Evolutionary conservation across 2,329 filamentous ascomycete species (phyloP).

Genomic region (Gaeumannomyces sp.): DNA sequence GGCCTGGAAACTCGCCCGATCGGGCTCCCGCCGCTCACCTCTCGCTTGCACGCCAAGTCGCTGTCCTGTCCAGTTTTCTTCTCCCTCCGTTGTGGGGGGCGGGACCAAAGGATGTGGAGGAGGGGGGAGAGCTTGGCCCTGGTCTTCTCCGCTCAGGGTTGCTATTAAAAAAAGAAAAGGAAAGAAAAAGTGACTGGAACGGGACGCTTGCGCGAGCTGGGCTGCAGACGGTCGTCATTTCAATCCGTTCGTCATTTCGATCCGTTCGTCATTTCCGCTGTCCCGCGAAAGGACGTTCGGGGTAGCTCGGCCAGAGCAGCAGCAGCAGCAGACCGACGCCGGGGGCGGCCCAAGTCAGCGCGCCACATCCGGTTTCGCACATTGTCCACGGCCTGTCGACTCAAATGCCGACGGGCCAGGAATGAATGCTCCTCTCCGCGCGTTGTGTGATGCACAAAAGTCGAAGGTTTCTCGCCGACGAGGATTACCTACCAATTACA

Average conservation of each 20-base stretch:
- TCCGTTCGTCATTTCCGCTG: neutral
- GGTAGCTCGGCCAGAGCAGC: neutral
- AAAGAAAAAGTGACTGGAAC: neutral
- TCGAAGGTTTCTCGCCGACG: neutral
- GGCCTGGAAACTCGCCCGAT: neutral
- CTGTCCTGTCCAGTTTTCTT: neutral
- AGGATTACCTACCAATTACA: slow-evolving; percentile 1
- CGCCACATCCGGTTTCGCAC: neutral
- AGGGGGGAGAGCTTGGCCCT: neutral
- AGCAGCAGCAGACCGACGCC: neutral
- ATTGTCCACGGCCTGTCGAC: neutral
- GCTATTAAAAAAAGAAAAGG: neutral
- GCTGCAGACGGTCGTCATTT: neutral
- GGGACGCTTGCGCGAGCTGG: neutral
- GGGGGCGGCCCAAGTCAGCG: too few relatives aligned
- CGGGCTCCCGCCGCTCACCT: neutral
- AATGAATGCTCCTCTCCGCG: neutral
- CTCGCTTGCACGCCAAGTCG: neutral
- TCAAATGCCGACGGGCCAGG: neutral
- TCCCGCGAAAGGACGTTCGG: neutral
- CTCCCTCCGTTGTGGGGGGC: neutral
- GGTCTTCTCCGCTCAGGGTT: neutral
- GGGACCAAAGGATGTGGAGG: neutral
- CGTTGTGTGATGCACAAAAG: neutral
- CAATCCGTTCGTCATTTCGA: neutral